Evolutionary conservation across 768 basidiomycete species (phyloP).

Genomic region (Austroboletus eburneus): DNA sequence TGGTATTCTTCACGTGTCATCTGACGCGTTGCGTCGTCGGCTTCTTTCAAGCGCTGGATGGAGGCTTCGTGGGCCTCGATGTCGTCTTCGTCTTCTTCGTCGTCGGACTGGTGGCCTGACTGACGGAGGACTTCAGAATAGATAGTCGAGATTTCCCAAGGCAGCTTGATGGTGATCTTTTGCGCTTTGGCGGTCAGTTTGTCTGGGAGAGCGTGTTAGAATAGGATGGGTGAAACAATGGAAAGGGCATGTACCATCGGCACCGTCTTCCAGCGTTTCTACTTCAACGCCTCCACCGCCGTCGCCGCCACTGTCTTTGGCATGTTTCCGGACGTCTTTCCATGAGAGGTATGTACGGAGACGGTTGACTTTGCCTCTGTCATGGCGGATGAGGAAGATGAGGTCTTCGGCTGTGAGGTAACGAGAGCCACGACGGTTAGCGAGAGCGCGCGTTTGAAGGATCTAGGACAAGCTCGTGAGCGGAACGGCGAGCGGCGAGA

Average conservation of each 20-base stretch:
- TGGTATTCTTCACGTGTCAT: conserved; percentile 98
- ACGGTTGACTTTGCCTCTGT: conserved; percentile 90
- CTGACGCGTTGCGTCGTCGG: conserved; percentile 89
- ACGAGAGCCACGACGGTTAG: conserved; percentile 77
- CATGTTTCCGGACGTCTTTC: conserved; percentile 96
- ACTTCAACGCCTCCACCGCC: conserved; percentile 79
- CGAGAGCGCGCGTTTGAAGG: conserved; percentile 81
- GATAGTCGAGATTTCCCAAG: conserved; percentile 92
- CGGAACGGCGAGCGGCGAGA: not conserved
- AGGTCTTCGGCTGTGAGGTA: conserved; percentile 91
- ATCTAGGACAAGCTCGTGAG: too few relatives aligned
- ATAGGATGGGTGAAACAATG: not conserved
- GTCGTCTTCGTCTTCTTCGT: conserved; percentile 95
- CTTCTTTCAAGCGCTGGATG: conserved; percentile 88
- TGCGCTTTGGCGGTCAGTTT: conserved; percentile 80
- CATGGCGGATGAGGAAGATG: conserved; percentile 93
- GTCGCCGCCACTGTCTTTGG: conserved; percentile 84
- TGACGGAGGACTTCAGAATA: conserved; percentile 82
- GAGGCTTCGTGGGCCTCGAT: conserved; percentile 94
- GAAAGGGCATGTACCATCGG: conserved; percentile 53
- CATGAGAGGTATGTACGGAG: conserved; percentile 91
- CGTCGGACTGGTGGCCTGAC: conserved; percentile 80
- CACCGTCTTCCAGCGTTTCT: conserved; percentile 78
- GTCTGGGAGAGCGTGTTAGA: conserved; percentile 38
- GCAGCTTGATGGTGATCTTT: conserved; percentile 91